These are phyloP conservation scores for Claviceps maximensis DNA, from an alignment of 2,329 filamentous ascomycete genomes.

Conservation along the genomic window DNA sequence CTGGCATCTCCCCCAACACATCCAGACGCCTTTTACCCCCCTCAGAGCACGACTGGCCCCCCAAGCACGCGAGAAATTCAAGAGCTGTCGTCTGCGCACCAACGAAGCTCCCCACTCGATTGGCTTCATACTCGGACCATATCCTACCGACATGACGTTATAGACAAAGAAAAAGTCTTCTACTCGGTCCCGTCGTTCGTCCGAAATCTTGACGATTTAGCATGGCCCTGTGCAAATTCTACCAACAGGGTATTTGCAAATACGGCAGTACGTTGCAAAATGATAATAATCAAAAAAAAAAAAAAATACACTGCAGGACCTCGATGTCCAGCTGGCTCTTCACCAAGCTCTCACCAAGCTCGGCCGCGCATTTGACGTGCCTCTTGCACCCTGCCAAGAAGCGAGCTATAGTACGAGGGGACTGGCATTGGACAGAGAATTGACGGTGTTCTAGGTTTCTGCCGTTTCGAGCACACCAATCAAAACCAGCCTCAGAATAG, in stretches of 20 bases:
- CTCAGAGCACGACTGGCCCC: too few species aligned
- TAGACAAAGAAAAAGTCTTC: neutral
- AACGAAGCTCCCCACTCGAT: neutral
- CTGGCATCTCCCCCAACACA: too few species aligned
- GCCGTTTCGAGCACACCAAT: slow-evolving; percentile 40
- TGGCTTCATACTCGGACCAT: neutral
- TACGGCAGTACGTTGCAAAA: slow-evolving; percentile 25
- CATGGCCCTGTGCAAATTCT: slow-evolving; percentile 35
- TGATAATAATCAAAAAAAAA: too few species aligned
- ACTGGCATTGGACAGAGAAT: neutral
- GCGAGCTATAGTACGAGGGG: neutral
- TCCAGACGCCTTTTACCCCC: too few species aligned
- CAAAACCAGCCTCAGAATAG: slow-evolving; percentile 34
- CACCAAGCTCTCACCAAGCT: too few species aligned
- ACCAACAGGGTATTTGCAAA: slow-evolving; percentile 37
- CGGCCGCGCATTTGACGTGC: neutral
- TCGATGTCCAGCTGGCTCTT: too few species aligned
- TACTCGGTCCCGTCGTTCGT: slow-evolving; percentile 1
- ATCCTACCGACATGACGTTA: slow-evolving; percentile 3
- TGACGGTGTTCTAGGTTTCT: slow-evolving; percentile 26
- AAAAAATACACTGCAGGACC: neutral
- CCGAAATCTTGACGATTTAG: slow-evolving; percentile 6
- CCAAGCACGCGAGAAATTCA: neutral
- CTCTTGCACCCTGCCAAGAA: neutral
- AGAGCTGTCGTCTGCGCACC: neutral